Evolutionary conservation across 352 stramenopile species (phyloP).

Genomic region (Pythium aristosporum): DNA sequence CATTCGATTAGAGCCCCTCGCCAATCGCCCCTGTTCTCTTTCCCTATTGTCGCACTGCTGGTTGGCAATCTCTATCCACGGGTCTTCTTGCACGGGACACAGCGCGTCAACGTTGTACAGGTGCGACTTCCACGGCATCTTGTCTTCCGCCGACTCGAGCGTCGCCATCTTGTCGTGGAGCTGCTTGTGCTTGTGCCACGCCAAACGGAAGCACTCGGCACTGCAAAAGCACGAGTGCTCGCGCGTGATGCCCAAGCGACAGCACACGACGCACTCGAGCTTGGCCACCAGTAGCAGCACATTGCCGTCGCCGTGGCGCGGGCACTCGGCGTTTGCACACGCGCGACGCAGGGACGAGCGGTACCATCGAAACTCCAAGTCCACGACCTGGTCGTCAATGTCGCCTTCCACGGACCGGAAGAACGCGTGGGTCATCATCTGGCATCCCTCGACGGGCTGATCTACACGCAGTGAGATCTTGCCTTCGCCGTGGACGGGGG

Average conservation of each 20-base stretch:
- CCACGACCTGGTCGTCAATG: conserved; percentile 41
- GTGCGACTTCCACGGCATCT: conserved; percentile 36
- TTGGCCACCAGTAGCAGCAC: conserved; percentile 42
- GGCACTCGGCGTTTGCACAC: conserved; percentile 42
- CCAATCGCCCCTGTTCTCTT: too few species aligned
- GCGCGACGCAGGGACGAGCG: conserved; percentile 31
- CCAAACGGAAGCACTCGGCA: conserved; percentile 40
- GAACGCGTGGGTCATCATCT: conserved; percentile 44
- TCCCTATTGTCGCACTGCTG: conserved; percentile 15
- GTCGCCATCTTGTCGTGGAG: conserved; percentile 31
- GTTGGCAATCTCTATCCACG: conserved; percentile 37
- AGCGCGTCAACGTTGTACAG: conserved; percentile 33
- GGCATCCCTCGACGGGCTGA: conserved; percentile 44
- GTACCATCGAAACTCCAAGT: conserved; percentile 45
- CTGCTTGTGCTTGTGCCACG: conserved; percentile 47
- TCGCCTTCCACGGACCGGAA: conserved; percentile 41
- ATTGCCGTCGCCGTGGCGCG: conserved; percentile 42
- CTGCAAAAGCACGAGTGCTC: conserved; percentile 45
- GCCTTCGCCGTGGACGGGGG: conserved; percentile 37
- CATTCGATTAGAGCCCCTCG: too few species aligned
- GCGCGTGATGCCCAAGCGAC: conserved; percentile 35
- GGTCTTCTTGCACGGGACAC: conserved; percentile 28
- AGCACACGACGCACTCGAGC: conserved; percentile 46
- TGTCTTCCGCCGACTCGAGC: conserved; percentile 17
- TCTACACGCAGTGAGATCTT: conserved; percentile 49